Conservation (phyloP, 805 yeast genomes). For the Komagataella pastoris region DNA sequence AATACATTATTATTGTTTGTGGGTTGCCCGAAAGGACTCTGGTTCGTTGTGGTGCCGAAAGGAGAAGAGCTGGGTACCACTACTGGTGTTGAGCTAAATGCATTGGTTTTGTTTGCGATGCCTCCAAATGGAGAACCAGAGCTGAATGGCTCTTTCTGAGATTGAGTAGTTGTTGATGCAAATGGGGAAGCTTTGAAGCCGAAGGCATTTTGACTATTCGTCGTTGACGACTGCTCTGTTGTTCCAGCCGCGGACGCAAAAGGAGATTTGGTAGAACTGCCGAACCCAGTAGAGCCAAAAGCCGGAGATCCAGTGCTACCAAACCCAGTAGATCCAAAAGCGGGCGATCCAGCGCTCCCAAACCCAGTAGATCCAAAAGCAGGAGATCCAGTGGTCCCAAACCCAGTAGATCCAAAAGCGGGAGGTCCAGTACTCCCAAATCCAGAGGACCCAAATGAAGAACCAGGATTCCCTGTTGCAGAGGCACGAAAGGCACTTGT, state of each 20-base stretch:
- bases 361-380: not conserved
- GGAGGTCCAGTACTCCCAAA: not conserved
- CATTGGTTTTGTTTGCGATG: not conserved
- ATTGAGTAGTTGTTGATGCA: not conserved
- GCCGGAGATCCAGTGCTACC: not conserved
- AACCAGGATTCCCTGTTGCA: not conserved
- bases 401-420: not conserved
- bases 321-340: not conserved
- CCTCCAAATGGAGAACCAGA: not conserved
- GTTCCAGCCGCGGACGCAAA: not conserved
- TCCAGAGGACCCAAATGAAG: not conserved
- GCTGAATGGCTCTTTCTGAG: not conserved
- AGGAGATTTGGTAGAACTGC: not conserved
- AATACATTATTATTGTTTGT: not conserved
- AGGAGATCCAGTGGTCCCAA: not conserved
- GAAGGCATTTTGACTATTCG: not conserved
- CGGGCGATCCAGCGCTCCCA: not conserved
- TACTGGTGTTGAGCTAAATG: not conserved
- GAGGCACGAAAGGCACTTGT: slow-evolving; percentile 1
- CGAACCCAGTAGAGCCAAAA: not conserved
- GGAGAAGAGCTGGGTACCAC: not conserved
- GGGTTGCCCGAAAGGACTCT: not conserved
- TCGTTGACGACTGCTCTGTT: not conserved
- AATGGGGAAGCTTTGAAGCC: not conserved
- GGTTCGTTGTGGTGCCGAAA: not conserved